phyloP scores from a whole-genome alignment of 768 basidiomycete genomes.

The Collybia nuda region DNA sequence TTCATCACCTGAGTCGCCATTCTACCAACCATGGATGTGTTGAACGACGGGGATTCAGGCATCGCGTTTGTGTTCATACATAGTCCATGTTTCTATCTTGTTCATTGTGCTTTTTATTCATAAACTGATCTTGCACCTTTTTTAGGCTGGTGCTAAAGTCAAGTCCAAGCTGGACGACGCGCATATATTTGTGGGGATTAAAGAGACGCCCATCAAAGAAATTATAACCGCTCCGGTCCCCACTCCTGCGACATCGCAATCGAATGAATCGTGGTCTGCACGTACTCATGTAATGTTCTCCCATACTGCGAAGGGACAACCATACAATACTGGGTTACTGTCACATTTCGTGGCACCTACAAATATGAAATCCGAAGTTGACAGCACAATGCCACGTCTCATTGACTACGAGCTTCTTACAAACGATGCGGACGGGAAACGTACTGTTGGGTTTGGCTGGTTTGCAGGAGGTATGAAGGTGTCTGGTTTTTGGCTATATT shows the following conservation, averaged over 20 bases:
- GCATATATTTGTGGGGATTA: constrained; percentile 85
- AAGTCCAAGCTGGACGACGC: constrained; percentile 56
- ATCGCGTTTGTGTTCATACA: background rate
- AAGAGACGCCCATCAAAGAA: constrained; percentile 74
- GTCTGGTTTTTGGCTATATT: background rate
- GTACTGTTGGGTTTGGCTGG: constrained; percentile 90
- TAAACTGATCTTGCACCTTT: constrained; percentile 2
- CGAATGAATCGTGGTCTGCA: constrained; percentile 16
- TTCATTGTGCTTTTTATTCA: constrained; percentile 1
- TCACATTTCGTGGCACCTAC: constrained; percentile 51
- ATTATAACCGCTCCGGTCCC: constrained; percentile 47
- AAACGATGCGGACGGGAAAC: constrained; percentile 50
- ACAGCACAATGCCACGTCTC: constrained; percentile 42
- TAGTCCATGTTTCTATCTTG: background rate
- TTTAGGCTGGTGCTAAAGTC: constrained; percentile 77
- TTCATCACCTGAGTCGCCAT: background rate
- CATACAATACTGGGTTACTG: constrained; percentile 81
- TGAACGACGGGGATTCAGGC: background rate
- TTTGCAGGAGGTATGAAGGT: constrained; percentile 78
- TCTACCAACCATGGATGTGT: background rate
- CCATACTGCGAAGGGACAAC: constrained; percentile 86
- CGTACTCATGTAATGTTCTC: constrained; percentile 91
- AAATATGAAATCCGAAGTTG: background rate
- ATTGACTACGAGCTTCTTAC: constrained; percentile 88
- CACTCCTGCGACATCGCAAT: constrained; percentile 8